These are phyloP conservation scores for Pythium rishiriense DNA, from an alignment of 352 stramenopile genomes.

Conservation along the genomic window DNA sequence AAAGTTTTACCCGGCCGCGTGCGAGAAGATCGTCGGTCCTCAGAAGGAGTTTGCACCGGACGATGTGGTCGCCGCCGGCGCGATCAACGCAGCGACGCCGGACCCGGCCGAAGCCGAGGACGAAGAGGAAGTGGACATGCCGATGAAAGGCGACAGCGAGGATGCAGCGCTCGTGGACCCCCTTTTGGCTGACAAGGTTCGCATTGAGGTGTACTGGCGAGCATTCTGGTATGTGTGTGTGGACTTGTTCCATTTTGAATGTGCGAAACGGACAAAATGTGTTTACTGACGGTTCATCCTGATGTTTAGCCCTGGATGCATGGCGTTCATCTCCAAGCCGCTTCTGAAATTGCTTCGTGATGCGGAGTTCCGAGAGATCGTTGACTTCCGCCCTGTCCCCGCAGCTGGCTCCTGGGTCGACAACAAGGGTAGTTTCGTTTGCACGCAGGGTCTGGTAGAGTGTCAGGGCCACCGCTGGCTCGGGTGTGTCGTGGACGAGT, in stretches of 20 bases:
- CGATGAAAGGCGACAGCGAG: slow-evolving; percentile 28
- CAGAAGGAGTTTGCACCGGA: slow-evolving; percentile 57
- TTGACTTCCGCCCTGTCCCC: slow-evolving; percentile 71
- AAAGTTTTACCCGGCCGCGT: slow-evolving; percentile 60
- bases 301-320: slow-evolving; percentile 58
- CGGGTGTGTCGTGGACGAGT: slow-evolving; percentile 71
- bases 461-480: slow-evolving; percentile 81
- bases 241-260: too few species aligned
- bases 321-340: slow-evolving; percentile 67
- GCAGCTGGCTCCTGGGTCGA: slow-evolving; percentile 68
- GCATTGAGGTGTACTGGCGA: slow-evolving; percentile 77
- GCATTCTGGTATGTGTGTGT: slow-evolving; percentile 64
- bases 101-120: slow-evolving; percentile 22
- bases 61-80: slow-evolving; percentile 17
- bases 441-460: slow-evolving; percentile 64
- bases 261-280: background rate
- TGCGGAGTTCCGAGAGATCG: slow-evolving; percentile 67
- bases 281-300: background rate
- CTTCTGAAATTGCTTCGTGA: slow-evolving; percentile 64
- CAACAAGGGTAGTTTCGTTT: slow-evolving; percentile 61
- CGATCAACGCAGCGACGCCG: background rate
- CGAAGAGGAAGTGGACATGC: slow-evolving; percentile 24
- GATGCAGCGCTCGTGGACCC: slow-evolving; percentile 7
- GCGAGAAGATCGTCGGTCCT: slow-evolving; percentile 50
- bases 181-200: slow-evolving; percentile 40